Percentiles rank a stretch among this genome's conserved stretches.
phyloP scores from a whole-genome alignment of 2,329 filamentous ascomycete species.

The Neospermospora avenae region DNA sequence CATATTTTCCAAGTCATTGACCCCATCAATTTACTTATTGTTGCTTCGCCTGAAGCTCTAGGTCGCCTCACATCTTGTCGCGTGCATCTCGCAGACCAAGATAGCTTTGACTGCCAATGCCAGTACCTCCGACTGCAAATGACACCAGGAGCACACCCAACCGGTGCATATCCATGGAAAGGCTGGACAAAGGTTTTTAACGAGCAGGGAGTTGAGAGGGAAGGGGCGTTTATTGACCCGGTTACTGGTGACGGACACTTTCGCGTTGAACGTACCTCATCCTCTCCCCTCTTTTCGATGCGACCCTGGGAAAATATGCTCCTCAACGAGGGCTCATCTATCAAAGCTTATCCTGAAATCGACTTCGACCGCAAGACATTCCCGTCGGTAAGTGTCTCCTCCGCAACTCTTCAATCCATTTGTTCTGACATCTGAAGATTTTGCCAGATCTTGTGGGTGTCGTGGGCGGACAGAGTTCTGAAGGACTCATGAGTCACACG shows the following conservation, averaged over 20 bases:
- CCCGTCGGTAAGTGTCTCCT: constrained; percentile 35
- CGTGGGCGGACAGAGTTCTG: constrained; percentile 38
- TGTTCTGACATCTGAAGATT: constrained; percentile 39
- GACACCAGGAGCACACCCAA: background rate
- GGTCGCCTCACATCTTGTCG: constrained; percentile 56
- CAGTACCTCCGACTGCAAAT: constrained; percentile 54
- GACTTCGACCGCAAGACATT: constrained; percentile 66
- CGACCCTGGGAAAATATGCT: constrained; percentile 59
- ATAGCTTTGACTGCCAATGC: constrained; percentile 61
- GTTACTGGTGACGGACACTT: background rate
- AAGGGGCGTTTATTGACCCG: no score
- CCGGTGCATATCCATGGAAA: no score
- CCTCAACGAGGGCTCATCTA: constrained; percentile 73
- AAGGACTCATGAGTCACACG: constrained; percentile 39
- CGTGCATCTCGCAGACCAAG: constrained; percentile 55
- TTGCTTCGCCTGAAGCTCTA: constrained; percentile 61
- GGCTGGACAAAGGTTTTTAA: no score
- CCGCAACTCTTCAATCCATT: background rate
- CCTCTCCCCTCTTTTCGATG: constrained; percentile 22
- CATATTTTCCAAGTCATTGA: constrained; percentile 52
- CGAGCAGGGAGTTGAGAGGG: no score
- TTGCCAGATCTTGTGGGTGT: constrained; percentile 49
- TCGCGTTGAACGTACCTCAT: background rate
- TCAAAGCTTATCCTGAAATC: constrained; percentile 62
- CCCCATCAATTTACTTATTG: constrained; percentile 51